A percentile compares a stretch with the other conserved stretches of the same genome.
phyloP scores from a whole-genome alignment of 169 alveolate genomes.

The Babesia divergens region DNA sequence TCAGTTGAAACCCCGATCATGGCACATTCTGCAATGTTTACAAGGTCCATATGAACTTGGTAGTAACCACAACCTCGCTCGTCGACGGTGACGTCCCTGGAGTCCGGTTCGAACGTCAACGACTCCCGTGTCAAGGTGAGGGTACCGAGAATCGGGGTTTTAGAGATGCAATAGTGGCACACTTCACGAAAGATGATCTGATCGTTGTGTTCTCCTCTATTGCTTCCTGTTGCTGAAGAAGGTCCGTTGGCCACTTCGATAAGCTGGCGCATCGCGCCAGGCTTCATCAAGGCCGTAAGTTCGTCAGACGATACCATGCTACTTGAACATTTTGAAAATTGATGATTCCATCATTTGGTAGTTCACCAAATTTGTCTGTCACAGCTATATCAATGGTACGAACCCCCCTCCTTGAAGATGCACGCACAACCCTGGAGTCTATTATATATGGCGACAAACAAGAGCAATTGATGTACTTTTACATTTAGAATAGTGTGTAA shows the following conservation, averaged over 20 bases:
- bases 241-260: conserved; percentile 3
- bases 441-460: no score
- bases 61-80: conserved; percentile 71
- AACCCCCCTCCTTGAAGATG: no score
- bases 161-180: conserved; percentile 73
- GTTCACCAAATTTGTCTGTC: no score
- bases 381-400: no score
- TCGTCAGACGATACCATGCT: not conserved
- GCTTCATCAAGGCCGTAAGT: not conserved
- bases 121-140: conserved; percentile 74
- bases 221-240: not conserved
- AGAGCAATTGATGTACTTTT: no score
- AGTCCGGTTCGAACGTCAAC: conserved; percentile 75
- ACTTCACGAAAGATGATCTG: conserved; percentile 68
- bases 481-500: no score
- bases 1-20: conserved; percentile 68
- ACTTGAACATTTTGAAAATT: not conserved
- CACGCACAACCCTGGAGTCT: no score
- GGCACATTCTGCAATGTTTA: conserved; percentile 71
- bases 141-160: conserved; percentile 66
- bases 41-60: conserved; percentile 72
- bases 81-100: conserved; percentile 70
- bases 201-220: conserved; percentile 1
- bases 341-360: no score
- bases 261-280: conserved; percentile 22